Evolutionary conservation across 75 land plant genomes (phyloP).

Genomic region (Pinus tabuliformis): DNA sequence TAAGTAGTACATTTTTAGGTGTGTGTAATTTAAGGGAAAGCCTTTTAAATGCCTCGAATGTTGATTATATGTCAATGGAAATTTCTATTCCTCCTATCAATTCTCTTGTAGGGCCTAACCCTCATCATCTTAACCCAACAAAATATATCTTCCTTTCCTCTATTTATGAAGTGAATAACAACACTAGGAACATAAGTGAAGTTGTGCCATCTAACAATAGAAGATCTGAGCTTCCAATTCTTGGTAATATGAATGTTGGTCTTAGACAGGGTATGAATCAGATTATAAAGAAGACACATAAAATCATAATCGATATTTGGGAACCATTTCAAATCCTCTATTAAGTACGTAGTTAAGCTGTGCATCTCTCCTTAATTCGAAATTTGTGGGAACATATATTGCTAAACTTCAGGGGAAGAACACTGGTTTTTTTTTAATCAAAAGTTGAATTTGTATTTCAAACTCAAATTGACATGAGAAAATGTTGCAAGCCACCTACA

Average conservation of each 20-base stretch:
- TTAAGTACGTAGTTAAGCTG: background rate
- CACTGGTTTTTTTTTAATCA: background rate
- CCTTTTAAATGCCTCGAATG: background rate
- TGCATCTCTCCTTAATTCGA: background rate
- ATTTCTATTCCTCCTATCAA: background rate
- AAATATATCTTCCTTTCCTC: background rate
- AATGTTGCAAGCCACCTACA: slow-evolving; percentile 97
- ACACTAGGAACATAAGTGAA: background rate
- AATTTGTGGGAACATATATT: background rate
- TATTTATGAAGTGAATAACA: background rate
- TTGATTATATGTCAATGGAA: slow-evolving; percentile 1
- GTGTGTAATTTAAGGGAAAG: background rate
- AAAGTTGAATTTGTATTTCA: too few species aligned
- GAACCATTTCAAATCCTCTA: background rate
- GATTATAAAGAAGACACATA: background rate
- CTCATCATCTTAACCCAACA: background rate
- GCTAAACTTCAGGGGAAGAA: background rate
- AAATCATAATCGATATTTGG: background rate
- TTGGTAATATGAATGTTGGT: background rate
- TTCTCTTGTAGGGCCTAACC: background rate
- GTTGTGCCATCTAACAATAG: background rate
- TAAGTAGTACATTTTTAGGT: background rate
- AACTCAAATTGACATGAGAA: slow-evolving; percentile 65
- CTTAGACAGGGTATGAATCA: too few species aligned
- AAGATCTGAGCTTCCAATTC: background rate